Base-by-base conservation (phyloP, 2,329 filamentous ascomycete genomes). In the Trematosphaeria pertusa region DNA sequence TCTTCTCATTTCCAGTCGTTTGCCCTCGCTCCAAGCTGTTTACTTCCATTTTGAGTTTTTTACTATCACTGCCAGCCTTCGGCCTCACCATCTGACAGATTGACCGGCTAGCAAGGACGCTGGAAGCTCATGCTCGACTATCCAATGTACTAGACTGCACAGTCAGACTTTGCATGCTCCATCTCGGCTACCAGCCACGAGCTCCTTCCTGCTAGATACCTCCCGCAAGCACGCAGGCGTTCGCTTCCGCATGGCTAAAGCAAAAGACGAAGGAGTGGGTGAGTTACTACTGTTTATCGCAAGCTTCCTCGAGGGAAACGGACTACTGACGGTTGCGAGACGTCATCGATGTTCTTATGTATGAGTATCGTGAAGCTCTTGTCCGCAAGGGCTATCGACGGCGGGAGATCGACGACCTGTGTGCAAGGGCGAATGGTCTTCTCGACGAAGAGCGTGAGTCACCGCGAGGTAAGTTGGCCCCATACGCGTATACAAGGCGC, bases 231-330 rank as follows among this genome's bases (percentile, higher is more conserved):
- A 62, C 17, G 26, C n/a, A 17, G 12, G 40, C 9, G 56, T 61
- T 12, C 56, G 64, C n/a, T 42, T 24, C 22, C 56, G 49, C 6
- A 67, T 67, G 64, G 64, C 62, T 7, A 53, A 41, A 5, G 62
- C 64, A 0, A 54, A 59, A 4, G 62, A 67, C 33, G 38, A 61
- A 17, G 61, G 60, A 3, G 48, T 66, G n/a, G 57, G 56, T 62
- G 34, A 50, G 56, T 43, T 4, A 20, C 17, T 10, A n/a, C 21
- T 3, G 14, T 18, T 20, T 18, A 15, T 15, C 12, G 10, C 11
- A 14, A 19, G 10, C 11, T 11, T 15, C 10, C 10, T 30, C 4
- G 8, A 10, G 12, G 12, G 26, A 7, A 37, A 9, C 26, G 19
- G 18, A 14, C 43, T 21, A n/a, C 49, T 50, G 12, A 46, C n/a